Evolutionary conservation across 2,329 filamentous ascomycete species (phyloP).

Genomic region (Apiospora marii): DNA sequence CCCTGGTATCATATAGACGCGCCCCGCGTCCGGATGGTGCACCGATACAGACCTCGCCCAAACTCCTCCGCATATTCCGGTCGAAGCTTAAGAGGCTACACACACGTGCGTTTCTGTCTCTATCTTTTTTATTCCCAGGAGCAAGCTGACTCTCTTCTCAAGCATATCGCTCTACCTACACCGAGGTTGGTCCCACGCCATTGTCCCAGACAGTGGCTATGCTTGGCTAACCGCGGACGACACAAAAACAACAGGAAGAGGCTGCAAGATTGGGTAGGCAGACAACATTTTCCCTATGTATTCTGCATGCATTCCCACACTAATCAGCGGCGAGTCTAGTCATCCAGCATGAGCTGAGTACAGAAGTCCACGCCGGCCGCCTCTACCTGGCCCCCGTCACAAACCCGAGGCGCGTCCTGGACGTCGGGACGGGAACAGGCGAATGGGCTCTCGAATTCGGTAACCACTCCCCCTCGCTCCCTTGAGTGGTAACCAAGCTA

Average conservation of each 20-base stretch:
- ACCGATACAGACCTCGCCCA: background rate
- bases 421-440: slow-evolving; percentile 43
- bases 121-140: background rate
- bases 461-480: slow-evolving; percentile 14
- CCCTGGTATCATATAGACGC: background rate
- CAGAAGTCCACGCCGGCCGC: slow-evolving; percentile 35
- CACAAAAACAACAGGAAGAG: background rate
- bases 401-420: slow-evolving; percentile 38
- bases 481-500: background rate
- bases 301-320: background rate
- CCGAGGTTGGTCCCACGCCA: background rate
- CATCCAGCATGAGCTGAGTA: background rate
- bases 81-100: background rate
- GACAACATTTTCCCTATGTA: background rate
- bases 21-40: background rate
- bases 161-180: background rate
- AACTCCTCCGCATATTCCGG: background rate
- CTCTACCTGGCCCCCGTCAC: slow-evolving; percentile 40
- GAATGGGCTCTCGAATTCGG: slow-evolving; percentile 37
- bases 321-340: background rate
- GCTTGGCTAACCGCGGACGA: background rate
- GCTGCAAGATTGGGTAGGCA: background rate
- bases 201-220: background rate
- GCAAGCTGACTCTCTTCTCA: background rate
- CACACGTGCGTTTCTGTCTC: background rate